phyloP scores from a whole-genome alignment of 805 yeast genomes.

The Starmerella apis region DNA sequence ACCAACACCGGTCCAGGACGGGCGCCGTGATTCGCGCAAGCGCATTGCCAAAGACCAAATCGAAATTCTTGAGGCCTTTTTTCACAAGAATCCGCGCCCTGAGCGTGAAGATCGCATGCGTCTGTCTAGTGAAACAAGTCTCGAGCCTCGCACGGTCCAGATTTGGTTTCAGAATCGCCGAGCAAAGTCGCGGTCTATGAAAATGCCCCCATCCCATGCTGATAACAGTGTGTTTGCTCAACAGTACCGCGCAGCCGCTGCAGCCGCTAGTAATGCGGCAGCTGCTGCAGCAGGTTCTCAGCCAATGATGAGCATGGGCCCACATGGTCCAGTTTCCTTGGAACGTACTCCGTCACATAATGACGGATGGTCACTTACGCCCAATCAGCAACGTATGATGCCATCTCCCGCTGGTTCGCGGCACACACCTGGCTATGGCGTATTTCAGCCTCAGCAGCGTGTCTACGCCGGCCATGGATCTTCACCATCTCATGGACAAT shows the following conservation, averaged over 20 bases:
- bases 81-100: constrained; percentile 66
- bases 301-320: neutral
- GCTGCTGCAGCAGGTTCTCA: constrained; percentile 2
- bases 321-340: neutral
- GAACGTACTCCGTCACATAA: neutral
- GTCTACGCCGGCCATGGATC: constrained; percentile 5
- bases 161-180: constrained; percentile 93
- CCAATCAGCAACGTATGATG: neutral
- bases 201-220: constrained; percentile 18
- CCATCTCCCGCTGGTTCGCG: constrained; percentile 1
- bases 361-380: neutral
- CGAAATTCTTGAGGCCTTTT: constrained; percentile 56
- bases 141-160: constrained; percentile 77
- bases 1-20: constrained; percentile 9
- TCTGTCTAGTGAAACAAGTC: constrained; percentile 58
- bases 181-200: constrained; percentile 29
- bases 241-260: constrained; percentile 19
- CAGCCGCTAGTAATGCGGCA: constrained; percentile 16
- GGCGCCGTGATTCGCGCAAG: constrained; percentile 19
- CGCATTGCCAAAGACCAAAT: constrained; percentile 30
- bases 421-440: constrained; percentile 1
- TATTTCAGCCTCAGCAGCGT: constrained; percentile 5
- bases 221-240: constrained; percentile 11
- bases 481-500: constrained; percentile 1
- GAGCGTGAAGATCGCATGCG: constrained; percentile 57